Base-by-base conservation (phyloP, 257 asterid species). In the Plantago elongata region DNA sequence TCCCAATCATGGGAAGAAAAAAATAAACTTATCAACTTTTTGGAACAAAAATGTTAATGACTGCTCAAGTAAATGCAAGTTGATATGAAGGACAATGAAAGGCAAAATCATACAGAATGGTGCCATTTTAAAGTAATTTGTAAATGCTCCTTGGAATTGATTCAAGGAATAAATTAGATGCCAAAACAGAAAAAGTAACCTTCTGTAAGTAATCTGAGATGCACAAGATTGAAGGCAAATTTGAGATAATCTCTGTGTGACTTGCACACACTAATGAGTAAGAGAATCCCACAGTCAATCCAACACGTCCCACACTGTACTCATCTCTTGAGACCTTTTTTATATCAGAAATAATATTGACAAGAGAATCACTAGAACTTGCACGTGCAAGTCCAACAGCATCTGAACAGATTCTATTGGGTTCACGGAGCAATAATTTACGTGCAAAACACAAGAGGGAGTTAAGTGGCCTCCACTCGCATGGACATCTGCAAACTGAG, bases 401-500 rank as follows among this genome's bases (percentile, higher is more conserved):
- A 61, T 60, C 66, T 68, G 87, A 78, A 77, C 54, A 70, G 69
- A 69, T 51, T 34, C 65, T 66, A 71, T 71, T 72, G 68, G 71
- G 66, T 65, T 62, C 69, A 37, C 16, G 74, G 60, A 66, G 70
- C 75, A 73, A 62, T 71, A 84, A 67, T 56, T 79, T 78, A 65
- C 75, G 81, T 0, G 83, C 77, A 58, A 74, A 84, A 61, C 48
- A 71, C 66, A 84, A 65, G 58, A 91, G 83, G 50, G 65, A 75
- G 76, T 76, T 86, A 73, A 91, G 72, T 63, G 98, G 96, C 78
- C 82, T 72, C 98, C 95, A 84, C 83, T 84, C 95, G 67, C 92
- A 91, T 11, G 76, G 81, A 65, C 82, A 71, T 34, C 57, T 75
- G 29, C 63, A 40, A 13, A 65, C 84, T 50, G 73, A 63, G 65